Evolutionary conservation across 768 basidiomycete species (phyloP), one percentile per base, ranked within the genome.

Genomic region (Sporobolomyces phaffii): DNA sequence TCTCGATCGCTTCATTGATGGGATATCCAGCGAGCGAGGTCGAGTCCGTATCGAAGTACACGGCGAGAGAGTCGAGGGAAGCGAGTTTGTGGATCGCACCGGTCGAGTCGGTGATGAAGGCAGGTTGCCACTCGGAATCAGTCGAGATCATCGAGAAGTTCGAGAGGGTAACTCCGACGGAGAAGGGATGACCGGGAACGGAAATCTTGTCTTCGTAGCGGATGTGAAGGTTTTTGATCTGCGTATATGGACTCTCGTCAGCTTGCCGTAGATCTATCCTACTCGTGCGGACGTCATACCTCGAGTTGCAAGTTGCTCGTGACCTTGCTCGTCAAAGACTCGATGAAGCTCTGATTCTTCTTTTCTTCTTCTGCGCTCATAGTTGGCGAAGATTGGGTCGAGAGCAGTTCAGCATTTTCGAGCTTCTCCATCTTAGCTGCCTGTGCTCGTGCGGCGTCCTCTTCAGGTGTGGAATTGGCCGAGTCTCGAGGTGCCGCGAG

Each of bases 151-250:
- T 90, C 15, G 87, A 85, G 77, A 98, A 97, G 24, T 86, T 85
- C 5, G 87, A 85, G 34, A 99, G 81, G 1, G 96, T 98, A 43
- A 91, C 74, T 50, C 96, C 96, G 36, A 86, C 87, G 10, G 93
- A 88, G 75, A 99, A 98, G 22, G 93, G 93, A 77, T 96, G 93
- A 89, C 97, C 90, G 34, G 93, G 93, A 31, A 92, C 91, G 73
- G 91, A 96, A 73, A 91, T 77, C 54, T 87, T 87, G 79, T 99
- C 96, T 78, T 99, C 96, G 74, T 97, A 99, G 58, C 96, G 87
- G 50, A 98, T 79, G 77, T 99, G 96, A 48, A 99, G 90, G 73
- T 96, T 94, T 79, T 65, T 61, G 56, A 76, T 59, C 65, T 73
- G 61, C 20, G 3, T 8, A 31, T n/a, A 17, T 8, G 24, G 2